Evolutionary conservation across 1,139 yeast species (phyloP), one percentile per base, ranked within the genome.

Genomic region (Pichia sp.): DNA sequence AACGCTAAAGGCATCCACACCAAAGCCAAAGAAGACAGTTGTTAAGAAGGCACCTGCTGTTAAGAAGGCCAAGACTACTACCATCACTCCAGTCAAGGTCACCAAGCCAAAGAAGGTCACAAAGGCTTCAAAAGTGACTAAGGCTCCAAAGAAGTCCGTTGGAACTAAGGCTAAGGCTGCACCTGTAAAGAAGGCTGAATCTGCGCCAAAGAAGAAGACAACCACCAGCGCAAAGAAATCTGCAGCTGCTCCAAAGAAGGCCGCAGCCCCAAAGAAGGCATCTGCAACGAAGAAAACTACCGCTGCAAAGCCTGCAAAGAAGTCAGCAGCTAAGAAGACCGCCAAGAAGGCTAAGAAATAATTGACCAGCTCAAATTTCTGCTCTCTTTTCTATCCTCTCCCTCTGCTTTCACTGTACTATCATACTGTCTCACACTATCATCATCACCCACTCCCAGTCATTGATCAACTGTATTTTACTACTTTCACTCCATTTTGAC

Each of bases 331-430:
- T 8, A 14, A 16, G 9, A 25, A 24, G 39, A 43, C 51, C 18
- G 45, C 53, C 15, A 42, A 49, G 29, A 40, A 45, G 41, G 38
- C 52, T n/a, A 51, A 49, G 48, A 56, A 55, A 46, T 35, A 27
- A 25, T 25, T 14, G 10, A 13, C 3, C 6, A 13, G 10, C n/a
- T 12, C 7, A 13, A 13, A 8, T 12, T 25, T 25, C 13, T 23
- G 7, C 13, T 21, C n/a, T 23, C 26, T 23, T 8, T n/a, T 13
- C 20, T 25, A 20, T 16, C 19, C 8, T 32, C 19, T 25, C 20
- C 24, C 24, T 25, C 8, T 9, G 11, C 22, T 11, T n/a, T n/a
- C n/a, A n/a, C n/a, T n/a, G n/a, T 9, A 16, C 15, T 12, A 20
- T 17, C 11, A 18, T 17, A n/a, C 11, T 22, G 25, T 6, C 21